A percentile compares a stretch with the other conserved stretches of the same genome.
Conservation (phyloP, 306 rosid genomes). For the Cucurbita moschata region DNA sequence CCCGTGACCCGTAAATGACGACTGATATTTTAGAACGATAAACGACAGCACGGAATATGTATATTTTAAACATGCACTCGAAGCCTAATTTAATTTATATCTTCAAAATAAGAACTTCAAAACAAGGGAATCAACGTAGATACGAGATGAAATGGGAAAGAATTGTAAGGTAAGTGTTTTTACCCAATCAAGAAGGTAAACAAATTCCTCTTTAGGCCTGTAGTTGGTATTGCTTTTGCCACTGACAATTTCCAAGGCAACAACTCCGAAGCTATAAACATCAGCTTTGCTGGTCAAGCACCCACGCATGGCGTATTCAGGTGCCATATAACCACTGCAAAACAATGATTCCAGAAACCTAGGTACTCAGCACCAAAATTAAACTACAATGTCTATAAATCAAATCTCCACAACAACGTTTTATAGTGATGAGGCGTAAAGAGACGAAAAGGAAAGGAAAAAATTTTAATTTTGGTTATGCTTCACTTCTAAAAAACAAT, state of each 20-base stretch:
- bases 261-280: conserved; percentile 87
- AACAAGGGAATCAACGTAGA: background rate
- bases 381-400: background rate
- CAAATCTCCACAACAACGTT: background rate
- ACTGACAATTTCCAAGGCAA: conserved; percentile 66
- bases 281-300: conserved; percentile 77
- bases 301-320: conserved; percentile 95
- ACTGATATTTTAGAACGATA: background rate
- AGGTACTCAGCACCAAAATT: background rate
- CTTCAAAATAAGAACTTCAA: background rate
- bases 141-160: background rate
- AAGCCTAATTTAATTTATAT: background rate
- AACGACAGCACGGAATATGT: background rate
- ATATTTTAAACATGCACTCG: background rate
- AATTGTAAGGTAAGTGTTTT: background rate
- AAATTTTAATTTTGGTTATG: background rate
- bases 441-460: background rate
- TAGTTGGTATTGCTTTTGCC: conserved; percentile 93
- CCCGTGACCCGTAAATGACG: background rate
- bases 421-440: background rate
- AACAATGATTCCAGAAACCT: background rate
- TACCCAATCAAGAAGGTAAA: conserved; percentile 97
- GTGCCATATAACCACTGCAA: conserved; percentile 95
- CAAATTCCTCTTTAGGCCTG: conserved; percentile 68
- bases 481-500: background rate